Base-by-base conservation (phyloP, 176 grass and related monocot genomes). In the Oryza punctata region DNA sequence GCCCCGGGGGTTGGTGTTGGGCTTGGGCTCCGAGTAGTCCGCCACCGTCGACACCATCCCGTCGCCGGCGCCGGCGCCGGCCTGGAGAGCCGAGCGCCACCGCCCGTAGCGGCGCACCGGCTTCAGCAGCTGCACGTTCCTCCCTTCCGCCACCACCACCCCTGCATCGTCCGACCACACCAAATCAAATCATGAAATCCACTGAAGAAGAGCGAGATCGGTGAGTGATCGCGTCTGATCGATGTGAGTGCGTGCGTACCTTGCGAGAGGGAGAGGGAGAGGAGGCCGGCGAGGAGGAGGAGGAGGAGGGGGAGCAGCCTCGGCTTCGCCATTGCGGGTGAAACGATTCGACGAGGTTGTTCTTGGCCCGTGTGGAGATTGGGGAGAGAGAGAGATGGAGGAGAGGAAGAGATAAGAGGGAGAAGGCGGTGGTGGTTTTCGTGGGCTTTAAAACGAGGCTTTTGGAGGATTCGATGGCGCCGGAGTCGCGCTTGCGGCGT, bases 1-100 rank as follows among this genome's bases (percentile, higher is more conserved):
- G 77, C 82, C 66, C 70, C 12, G 84, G 73, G 88, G 87, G 82
- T 91, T 94, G 64, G 86, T 91, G 79, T 94, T 94, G 49, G 91
- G 75, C 77, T 81, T 88, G 9, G 91, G 86, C 0, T 82, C 74
- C 13, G 67, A 77, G 88, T 94, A 94, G 79, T 94, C 91, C 86
- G 77, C 77, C 69, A 78, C 21, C 77, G 83, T 88, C 32, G 77
- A 81, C 74, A 24, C 69, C 82, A 76, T 86, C 78, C 37, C 40
- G 40, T 35, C 35, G 67, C 9, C 67, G n/a, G n/a, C n/a, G n/a
- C 44, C 44, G 29, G 3, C 3, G 44, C 26, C 19, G 67, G 67
- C 74, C 67, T 10, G 54, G 80, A 65, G 43, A n/a, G 16, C 28
- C 40, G 67, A 11, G 41, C 32, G 41, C 18, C 49, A 43, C 37